Base-by-base conservation (phyloP, 257 asterid genomes). In the Fraxinus americana region DNA sequence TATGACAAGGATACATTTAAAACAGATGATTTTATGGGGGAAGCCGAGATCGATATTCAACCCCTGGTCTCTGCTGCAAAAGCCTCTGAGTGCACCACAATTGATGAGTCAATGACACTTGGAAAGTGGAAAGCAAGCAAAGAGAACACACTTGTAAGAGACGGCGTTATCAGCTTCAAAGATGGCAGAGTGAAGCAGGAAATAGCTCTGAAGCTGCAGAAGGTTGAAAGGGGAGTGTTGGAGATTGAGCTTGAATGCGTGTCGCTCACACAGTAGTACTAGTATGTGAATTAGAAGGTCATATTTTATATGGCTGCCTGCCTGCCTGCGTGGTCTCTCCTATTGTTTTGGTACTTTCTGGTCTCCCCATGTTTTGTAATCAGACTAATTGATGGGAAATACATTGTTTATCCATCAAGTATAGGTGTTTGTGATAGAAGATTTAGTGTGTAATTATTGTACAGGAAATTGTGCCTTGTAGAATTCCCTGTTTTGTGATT, bases 181-280 rank as follows among this genome's bases (percentile, higher is more conserved):
- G 89, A 86, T 32, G 97, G 97, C 27, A 85, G 27, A 38, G 94
- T 89, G 79, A 93, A 89, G 86, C 97, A 95, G 76, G 89, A 89
- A 7, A 87, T 93, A 70, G 86, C 91, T 9, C 87, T 95, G 54
- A 86, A 88, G 87, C 83, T 95, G 79, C 97, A 90, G 82, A 88
- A 91, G 21, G 99, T 93, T 6, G 99, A 93, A 77, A 83, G 96
- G 19, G 98, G 99, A 72, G 88, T 89, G 5, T 78, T 95, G 48
- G 99, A 95, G 83, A 84, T 93, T 27, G 97, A 92, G 88, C 96
- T 95, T 67, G 98, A 95, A 85, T 95, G 99, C 45, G 88, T 95
- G 75, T 94, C 98, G 63, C 97, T 95, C 71, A 85, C 96, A 14
- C 97, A 95, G 79, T 95, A 88, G 80, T 54, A 63, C 10, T 14